phyloP scores from a whole-genome alignment of 768 basidiomycete species.

The Naganishia vishniacii region DNA sequence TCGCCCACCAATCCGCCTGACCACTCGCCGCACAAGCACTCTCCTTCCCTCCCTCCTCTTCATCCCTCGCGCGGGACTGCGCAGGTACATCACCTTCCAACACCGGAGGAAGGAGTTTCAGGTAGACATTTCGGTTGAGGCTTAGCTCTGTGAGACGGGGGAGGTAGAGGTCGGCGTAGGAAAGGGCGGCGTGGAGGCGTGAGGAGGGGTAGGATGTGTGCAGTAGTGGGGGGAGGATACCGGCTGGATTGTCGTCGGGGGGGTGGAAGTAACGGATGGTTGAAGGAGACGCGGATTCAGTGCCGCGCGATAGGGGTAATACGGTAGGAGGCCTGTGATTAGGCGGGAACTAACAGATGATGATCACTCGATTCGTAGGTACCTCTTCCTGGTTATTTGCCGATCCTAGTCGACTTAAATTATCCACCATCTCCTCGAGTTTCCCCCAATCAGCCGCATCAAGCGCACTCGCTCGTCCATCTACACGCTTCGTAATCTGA shows the following conservation, averaged over 20 bases:
- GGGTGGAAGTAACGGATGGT: not conserved
- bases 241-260: constrained; percentile 29
- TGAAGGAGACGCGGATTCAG: no score
- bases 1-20: constrained; percentile 34
- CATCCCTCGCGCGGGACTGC: no score
- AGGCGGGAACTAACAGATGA: constrained; percentile 16
- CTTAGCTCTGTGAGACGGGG: constrained; percentile 38
- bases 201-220: constrained; percentile 30
- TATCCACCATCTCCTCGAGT: not conserved
- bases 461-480: not conserved
- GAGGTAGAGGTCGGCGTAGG: constrained; percentile 29
- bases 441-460: not conserved
- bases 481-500: not conserved
- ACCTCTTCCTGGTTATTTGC: not conserved
- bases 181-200: constrained; percentile 29
- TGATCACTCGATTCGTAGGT: not conserved
- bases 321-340: no score
- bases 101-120: constrained; percentile 41
- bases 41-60: not conserved
- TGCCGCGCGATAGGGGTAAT: no score
- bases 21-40: constrained; percentile 15
- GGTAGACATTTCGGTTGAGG: constrained; percentile 37
- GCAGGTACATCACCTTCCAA: constrained; percentile 11
- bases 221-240: constrained; percentile 41
- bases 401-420: not conserved